phyloP scores from a whole-genome alignment of 2,329 filamentous ascomycete species.

The Aspergillus costaricaensis region DNA sequence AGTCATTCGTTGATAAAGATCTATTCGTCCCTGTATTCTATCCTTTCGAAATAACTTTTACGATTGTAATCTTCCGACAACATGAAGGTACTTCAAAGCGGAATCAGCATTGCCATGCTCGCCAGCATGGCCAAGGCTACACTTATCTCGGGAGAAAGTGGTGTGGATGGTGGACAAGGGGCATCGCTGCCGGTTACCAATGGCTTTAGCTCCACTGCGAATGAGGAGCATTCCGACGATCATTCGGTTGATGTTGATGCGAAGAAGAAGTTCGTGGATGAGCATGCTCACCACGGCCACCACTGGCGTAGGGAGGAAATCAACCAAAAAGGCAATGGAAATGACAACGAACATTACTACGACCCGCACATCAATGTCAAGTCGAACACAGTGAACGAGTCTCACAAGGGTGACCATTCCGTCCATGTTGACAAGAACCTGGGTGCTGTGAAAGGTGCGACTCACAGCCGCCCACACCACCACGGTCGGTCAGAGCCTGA shows the following conservation, averaged over 20 bases:
- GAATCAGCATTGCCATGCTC: constrained; percentile 36
- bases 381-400: neutral
- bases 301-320: neutral
- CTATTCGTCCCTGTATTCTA: constrained; percentile 5
- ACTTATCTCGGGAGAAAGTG: constrained; percentile 26
- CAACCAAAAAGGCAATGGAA: neutral
- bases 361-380: neutral
- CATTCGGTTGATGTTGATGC: neutral
- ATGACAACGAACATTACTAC: neutral
- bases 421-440: constrained; percentile 4
- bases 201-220: neutral
- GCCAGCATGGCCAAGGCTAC: neutral
- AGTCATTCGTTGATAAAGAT: constrained; percentile 18
- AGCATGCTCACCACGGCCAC: neutral
- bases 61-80: constrained; percentile 7
- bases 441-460: neutral
- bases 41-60: neutral
- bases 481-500: constrained; percentile 17
- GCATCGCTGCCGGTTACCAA: constrained; percentile 14
- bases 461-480: constrained; percentile 2
- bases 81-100: constrained; percentile 41
- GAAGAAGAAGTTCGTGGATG: neutral
- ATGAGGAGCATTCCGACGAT: constrained; percentile 6
- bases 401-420: constrained; percentile 4
- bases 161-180: constrained; percentile 21